Evolutionary conservation across 192 early-diverging fungal species (phyloP), one percentile per base, ranked within the genome.

Genomic region (Spizellomyces punctatus): DNA sequence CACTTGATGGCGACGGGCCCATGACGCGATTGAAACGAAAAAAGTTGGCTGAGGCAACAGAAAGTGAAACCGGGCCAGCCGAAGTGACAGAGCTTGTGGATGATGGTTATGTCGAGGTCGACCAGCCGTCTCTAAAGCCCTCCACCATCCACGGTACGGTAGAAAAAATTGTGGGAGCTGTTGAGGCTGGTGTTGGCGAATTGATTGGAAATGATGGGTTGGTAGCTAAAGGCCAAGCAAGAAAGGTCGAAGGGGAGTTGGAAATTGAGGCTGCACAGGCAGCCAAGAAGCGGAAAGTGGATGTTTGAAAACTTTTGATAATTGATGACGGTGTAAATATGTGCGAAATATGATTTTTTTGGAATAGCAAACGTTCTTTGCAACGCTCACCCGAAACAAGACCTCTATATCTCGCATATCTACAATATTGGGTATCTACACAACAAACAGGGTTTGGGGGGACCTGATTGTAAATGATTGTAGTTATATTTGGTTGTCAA

Each of bases 1-100:
- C 27, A 36, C 27, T 2, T 3, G 27, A 36, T 36, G 27, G 27
- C 10, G 44, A 6, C 10, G 63, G 72, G 36, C 72, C 64, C 41
- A 50, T 67, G 57, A 74, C 72, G 0, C 72, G 72, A 17, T 44
- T 60, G 46, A 75, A 75, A 64, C 73, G 73, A 65, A 75, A 74
- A 43, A 66, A 60, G 57, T 41, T 74, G 9, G 64, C 72, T 43
- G 72, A 74, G 47, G 73, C 56, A 14, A 54, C 65, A 10, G 66
- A 67, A 47, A 54, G 57, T 5, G 17, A 45, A 56, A 69, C 45
- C 46, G 48, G 17, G 36, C 10, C 41, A 14, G 10, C 44, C 19
- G 42, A 57, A 27, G 12, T 41, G 12, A 17, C 52, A 7, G 62
- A 36, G 6, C 61, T 19, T 0, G 44, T 27, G 21, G 66, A 59